phyloP scores from a whole-genome alignment of 2,329 filamentous ascomycete species.

The Aspergillus chevalieri region DNA sequence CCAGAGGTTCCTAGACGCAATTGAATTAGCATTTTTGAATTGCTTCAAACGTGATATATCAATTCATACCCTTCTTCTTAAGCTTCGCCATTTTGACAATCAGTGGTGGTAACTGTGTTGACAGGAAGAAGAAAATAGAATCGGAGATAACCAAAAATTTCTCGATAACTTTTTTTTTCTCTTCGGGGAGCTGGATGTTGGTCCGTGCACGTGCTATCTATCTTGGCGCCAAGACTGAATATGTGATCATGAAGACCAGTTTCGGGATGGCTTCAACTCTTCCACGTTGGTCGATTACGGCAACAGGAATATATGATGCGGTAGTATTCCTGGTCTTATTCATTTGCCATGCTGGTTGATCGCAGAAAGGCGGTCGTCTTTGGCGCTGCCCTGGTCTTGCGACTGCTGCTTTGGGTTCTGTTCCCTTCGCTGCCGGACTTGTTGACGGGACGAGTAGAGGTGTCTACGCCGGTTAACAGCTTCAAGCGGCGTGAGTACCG shows the following conservation, averaged over 20 bases:
- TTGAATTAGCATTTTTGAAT: not conserved
- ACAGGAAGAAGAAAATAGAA: slow-evolving; percentile 15
- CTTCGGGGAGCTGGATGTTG: slow-evolving; percentile 8
- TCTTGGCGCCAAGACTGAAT: not conserved
- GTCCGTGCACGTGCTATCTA: slow-evolving; percentile 1
- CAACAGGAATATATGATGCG: not conserved
- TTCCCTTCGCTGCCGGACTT: slow-evolving; percentile 81
- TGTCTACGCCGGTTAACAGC: slow-evolving; percentile 94
- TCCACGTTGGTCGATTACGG: not conserved
- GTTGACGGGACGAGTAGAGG: slow-evolving; percentile 84
- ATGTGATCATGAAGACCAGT: not conserved
- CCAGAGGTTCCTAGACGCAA: slow-evolving; percentile 63
- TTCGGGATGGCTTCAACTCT: slow-evolving; percentile 4
- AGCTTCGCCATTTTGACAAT: slow-evolving; percentile 60
- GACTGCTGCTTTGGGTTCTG: slow-evolving; percentile 69
- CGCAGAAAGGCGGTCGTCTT: slow-evolving; percentile 63
- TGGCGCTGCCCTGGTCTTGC: slow-evolving; percentile 66
- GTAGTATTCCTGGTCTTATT: not conserved
- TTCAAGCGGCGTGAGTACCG: slow-evolving; percentile 79
- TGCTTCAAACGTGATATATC: not conserved
- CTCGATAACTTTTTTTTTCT: slow-evolving; percentile 32
- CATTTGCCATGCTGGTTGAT: slow-evolving; percentile 46
- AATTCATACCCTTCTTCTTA: slow-evolving; percentile 76
- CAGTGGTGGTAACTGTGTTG: slow-evolving; percentile 7
- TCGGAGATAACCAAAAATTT: slow-evolving; percentile 34